A percentile compares a stretch with the other conserved stretches of the same genome.
phyloP scores from a whole-genome alignment of 2,329 filamentous ascomycete species.

The Colletotrichum endophyticum region DNA sequence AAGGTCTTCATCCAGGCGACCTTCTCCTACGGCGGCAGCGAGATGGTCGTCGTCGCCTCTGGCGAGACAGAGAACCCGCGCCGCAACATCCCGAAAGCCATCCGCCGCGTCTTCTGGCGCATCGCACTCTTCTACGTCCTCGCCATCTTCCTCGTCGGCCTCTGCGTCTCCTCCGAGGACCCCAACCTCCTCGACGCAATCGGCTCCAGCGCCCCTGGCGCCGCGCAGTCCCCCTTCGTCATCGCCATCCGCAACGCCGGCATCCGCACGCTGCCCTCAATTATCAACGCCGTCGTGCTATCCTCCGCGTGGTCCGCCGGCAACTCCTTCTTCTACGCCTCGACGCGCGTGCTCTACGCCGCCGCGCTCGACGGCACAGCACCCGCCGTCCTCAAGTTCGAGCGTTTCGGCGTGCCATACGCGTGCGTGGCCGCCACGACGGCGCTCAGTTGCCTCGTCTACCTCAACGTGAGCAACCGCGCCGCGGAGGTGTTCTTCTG shows the following conservation, averaged over 20 bases:
- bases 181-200: slow-evolving; percentile 38
- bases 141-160: slow-evolving; percentile 54
- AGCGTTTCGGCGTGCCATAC: slow-evolving; percentile 33
- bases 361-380: slow-evolving; percentile 65
- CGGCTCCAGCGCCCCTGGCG: slow-evolving; percentile 5
- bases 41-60: slow-evolving; percentile 57
- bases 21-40: slow-evolving; percentile 53
- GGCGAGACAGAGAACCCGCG: slow-evolving; percentile 55
- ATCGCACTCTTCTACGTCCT: slow-evolving; percentile 58
- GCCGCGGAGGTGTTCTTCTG: slow-evolving; percentile 49
- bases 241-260: slow-evolving; percentile 73
- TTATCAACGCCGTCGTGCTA: slow-evolving; percentile 80
- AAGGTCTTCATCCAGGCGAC: slow-evolving; percentile 52
- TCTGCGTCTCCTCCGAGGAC: slow-evolving; percentile 52
- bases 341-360: slow-evolving; percentile 64
- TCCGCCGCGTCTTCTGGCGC: slow-evolving; percentile 61
- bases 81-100: slow-evolving; percentile 52
- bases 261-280: slow-evolving; percentile 69
- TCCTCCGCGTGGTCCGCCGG: slow-evolving; percentile 74
- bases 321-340: slow-evolving; percentile 68
- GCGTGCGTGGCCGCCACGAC: slow-evolving; percentile 45
- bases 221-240: slow-evolving; percentile 35
- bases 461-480: slow-evolving; percentile 62
- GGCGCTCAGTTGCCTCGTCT: slow-evolving; percentile 66
- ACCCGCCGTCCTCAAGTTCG: slow-evolving; percentile 61